Evolutionary conservation across 2,329 filamentous ascomycete species (phyloP).

Genomic region (Aureobasidium lini): DNA sequence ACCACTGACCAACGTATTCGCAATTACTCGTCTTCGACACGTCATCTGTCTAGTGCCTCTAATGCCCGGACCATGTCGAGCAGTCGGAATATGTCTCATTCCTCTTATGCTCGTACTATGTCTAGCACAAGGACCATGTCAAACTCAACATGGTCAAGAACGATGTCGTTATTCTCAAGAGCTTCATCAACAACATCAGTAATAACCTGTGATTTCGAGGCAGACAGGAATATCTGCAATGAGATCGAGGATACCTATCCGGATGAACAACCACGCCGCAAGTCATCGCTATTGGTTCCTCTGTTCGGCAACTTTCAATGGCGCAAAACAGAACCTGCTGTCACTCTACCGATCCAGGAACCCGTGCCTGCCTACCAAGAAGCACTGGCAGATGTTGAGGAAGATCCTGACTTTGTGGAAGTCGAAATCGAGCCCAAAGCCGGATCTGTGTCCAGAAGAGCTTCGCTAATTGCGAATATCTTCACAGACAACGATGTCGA

Average conservation of each 20-base stretch:
- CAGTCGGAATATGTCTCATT: not conserved
- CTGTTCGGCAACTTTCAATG: slow-evolving; percentile 8
- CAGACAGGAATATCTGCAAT: not conserved
- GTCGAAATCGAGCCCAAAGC: not conserved
- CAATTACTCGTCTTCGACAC: not conserved
- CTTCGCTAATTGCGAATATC: slow-evolving; percentile 8
- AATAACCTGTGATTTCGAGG: not conserved
- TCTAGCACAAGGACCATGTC: not conserved
- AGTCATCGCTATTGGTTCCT: not conserved
- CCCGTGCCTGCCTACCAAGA: slow-evolving; percentile 5
- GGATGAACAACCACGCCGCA: not conserved
- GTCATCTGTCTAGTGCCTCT: not conserved
- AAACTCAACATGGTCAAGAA: slow-evolving; percentile 1
- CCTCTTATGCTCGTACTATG: not conserved
- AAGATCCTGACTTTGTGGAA: slow-evolving; percentile 10
- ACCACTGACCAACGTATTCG: not conserved
- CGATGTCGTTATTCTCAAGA: slow-evolving; percentile 6
- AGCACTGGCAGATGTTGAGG: slow-evolving; percentile 1
- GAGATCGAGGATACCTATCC: not conserved
- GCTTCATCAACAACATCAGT: not conserved
- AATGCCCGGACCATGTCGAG: not conserved
- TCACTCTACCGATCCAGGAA: not conserved
- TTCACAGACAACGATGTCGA: slow-evolving; percentile 11
- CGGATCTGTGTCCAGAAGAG: not conserved
- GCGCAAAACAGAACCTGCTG: not conserved